Percentiles rank a stretch among this genome's conserved stretches.
phyloP scores from a whole-genome alignment of 106 monocot species.

The Agapanthus africanus region DNA sequence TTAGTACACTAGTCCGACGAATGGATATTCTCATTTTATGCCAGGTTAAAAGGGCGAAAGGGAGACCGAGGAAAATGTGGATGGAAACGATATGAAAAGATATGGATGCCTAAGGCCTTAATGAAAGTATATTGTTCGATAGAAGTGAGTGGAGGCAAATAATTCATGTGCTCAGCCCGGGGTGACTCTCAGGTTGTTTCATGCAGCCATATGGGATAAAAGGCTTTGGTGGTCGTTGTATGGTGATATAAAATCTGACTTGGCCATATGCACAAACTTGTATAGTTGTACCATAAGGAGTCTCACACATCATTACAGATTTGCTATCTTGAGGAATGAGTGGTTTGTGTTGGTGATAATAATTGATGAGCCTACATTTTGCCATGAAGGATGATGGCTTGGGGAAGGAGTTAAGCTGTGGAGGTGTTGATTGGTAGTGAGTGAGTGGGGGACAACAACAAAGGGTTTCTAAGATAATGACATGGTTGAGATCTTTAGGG shows the following conservation, averaged over 20 bases:
- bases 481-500: not conserved
- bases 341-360: not conserved
- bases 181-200: too few relatives aligned
- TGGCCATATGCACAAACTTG: not conserved
- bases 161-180: too few relatives aligned
- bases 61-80: too few relatives aligned
- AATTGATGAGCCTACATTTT: not conserved
- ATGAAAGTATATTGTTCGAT: too few relatives aligned
- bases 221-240: not conserved
- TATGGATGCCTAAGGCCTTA: too few relatives aligned
- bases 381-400: not conserved
- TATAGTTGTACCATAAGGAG: not conserved
- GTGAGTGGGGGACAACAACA: too few relatives aligned
- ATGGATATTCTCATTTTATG: not conserved
- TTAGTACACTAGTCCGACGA: too few relatives aligned
- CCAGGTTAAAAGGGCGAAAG: too few relatives aligned
- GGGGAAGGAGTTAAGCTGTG: not conserved
- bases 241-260: not conserved
- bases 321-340: not conserved
- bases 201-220: not conserved
- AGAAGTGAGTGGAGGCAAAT: too few relatives aligned
- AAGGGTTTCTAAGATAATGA: not conserved
- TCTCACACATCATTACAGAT: not conserved
- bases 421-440: not conserved
- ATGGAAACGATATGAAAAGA: too few relatives aligned